Percentiles rank a stretch among this genome's conserved stretches.
phyloP scores from a whole-genome alignment of 805 yeast species.

The Naumovozyma baii region DNA sequence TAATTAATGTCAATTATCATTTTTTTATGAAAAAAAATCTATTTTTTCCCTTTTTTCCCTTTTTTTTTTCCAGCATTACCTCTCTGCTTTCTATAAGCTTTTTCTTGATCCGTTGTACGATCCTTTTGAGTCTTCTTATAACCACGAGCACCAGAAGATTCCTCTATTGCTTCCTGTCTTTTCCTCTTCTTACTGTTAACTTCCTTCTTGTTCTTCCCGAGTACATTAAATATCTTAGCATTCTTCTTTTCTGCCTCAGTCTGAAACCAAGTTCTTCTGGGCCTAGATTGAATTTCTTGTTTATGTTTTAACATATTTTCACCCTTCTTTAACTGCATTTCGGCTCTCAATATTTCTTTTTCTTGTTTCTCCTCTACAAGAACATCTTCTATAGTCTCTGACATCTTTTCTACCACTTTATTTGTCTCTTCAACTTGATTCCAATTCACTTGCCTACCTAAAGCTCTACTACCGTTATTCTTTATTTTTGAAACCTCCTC shows the following conservation, averaged over 20 bases:
- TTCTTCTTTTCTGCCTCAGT: constrained; percentile 36
- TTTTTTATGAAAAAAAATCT: background rate
- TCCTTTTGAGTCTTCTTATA: constrained; percentile 77
- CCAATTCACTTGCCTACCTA: constrained; percentile 94
- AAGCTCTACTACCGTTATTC: constrained; percentile 39
- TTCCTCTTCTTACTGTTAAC: constrained; percentile 65
- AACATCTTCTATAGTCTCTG: constrained; percentile 60
- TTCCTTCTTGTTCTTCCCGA: constrained; percentile 41
- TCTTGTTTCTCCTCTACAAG: constrained; percentile 80
- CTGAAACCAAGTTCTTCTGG: constrained; percentile 96
- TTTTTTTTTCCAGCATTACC: constrained; percentile 18
- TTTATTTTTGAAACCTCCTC: constrained; percentile 32
- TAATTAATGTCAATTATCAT: background rate
- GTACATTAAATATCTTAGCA: constrained; percentile 29
- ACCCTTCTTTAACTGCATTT: constrained; percentile 81
- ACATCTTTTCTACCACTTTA: constrained; percentile 49
- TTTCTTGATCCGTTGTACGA: constrained; percentile 44
- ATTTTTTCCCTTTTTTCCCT: constrained; percentile 10
- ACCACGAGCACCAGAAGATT: constrained; percentile 35
- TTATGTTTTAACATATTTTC: constrained; percentile 72
- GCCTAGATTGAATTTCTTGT: constrained; percentile 78
- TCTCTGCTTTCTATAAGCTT: constrained; percentile 31
- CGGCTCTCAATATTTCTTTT: constrained; percentile 79
- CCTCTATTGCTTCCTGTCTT: constrained; percentile 54
- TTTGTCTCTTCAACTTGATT: constrained; percentile 61